Evolutionary conservation across 2,329 filamentous ascomycete genomes (phyloP), one percentile per base, ranked within the genome.

Genomic region (Colletotrichum sansevieriae): DNA sequence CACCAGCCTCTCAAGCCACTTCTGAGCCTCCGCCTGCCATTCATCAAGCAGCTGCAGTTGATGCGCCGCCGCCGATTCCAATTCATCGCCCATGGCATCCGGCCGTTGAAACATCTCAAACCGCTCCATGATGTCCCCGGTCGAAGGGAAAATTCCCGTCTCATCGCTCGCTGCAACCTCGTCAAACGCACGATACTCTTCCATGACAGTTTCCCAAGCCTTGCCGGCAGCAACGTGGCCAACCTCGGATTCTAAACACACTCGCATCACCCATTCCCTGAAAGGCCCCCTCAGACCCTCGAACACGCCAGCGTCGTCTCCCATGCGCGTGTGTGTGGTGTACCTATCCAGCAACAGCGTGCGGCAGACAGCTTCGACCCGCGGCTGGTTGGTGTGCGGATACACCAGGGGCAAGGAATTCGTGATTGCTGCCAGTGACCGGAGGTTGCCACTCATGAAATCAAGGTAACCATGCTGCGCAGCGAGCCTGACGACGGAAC

Each of bases 341-440:
- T 39, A 39, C 33, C 25, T 55, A 20, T 59, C 56, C 39, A 44
- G 25, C 39, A 59, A 12, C 12, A 59, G 22, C 15, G 56, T 59
- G 10, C 56, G 56, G 18, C 39, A 59, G 18, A 20, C 18, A 1
- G 39, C 39, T 7, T 59, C 56, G 15, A 59, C 56, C 37, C 20
- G 39, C 10, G 56, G 39, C 39, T 44, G 56, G 22, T 46, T 33
- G 15, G 56, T 59, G 20, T 47, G 25, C 5, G 56, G 37, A 37
- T 59, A 59, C 0, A 29, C 13, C 43, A 22, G n/a, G 18, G 35
- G 18, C 22, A 18, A n/a, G 3, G 33, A 10, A 11, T 3, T 20
- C 33, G 18, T 22, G 20, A 35, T 55, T 33, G 35, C n/a, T 22
- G 52, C 33, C 18, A 22, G 29, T 15, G 15, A 20, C 1, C 18